A percentile compares a stretch with the other conserved stretches of the same genome.
phyloP scores from a whole-genome alignment of 768 basidiomycete genomes.

The Macrolepiota albuminosa region DNA sequence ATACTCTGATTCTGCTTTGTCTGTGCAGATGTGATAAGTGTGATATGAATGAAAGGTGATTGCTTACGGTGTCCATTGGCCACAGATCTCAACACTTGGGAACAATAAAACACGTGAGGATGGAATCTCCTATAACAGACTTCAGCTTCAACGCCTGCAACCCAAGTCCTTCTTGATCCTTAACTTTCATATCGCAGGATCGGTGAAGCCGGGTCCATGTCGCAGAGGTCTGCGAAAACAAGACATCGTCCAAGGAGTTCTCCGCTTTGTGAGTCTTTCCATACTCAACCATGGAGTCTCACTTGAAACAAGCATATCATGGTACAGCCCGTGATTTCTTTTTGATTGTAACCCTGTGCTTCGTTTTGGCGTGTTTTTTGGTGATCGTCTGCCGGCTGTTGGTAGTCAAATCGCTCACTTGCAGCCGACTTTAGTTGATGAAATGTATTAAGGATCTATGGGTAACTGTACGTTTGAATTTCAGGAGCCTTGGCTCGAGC shows the following conservation, averaged over 20 bases:
- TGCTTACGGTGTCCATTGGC: too few species aligned
- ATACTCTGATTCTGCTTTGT: too few species aligned
- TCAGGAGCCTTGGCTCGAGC: neutral
- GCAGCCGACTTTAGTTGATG: neutral
- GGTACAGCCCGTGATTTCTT: conserved; percentile 35
- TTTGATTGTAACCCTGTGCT: conserved; percentile 35
- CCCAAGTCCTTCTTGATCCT: neutral
- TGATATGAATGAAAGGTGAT: too few species aligned
- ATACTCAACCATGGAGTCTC: neutral
- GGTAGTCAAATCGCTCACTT: conserved; percentile 17
- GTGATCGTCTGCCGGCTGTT: conserved; percentile 29
- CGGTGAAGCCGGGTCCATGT: neutral
- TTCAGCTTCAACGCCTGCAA: neutral
- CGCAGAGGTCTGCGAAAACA: neutral
- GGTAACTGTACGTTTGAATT: neutral
- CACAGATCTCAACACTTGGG: too few species aligned
- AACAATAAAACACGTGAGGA: too few species aligned
- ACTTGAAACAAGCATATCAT: neutral
- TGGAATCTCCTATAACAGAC: too few species aligned
- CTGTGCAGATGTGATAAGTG: too few species aligned
- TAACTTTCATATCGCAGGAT: neutral
- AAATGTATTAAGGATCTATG: neutral
- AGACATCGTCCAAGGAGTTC: neutral
- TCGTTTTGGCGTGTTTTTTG: conserved; percentile 33
- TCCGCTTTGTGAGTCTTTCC: conserved; percentile 5